Base-by-base conservation (phyloP, 2,329 filamentous ascomycete species). In the Penicillium corylophilum region DNA sequence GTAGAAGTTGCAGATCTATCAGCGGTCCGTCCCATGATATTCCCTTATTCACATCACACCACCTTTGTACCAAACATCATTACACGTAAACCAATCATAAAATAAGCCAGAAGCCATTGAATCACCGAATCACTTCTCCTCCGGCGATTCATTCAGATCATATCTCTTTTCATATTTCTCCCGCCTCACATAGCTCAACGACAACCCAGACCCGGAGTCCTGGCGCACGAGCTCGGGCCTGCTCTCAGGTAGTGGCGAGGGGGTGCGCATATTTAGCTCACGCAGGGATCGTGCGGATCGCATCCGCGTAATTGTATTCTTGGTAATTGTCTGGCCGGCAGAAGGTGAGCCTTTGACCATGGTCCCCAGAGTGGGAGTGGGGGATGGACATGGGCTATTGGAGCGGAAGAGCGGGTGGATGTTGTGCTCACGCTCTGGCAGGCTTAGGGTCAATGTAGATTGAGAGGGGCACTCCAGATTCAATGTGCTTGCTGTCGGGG, bases 331-430 rank as follows among this genome's bases (percentile, higher is more conserved):
- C 55, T 82, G 79, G 6, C 77, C 80, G 3, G 79, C 78, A 28
- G 77, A 73, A 2, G 81, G 80, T 2, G 79, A 80, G 10, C 80
- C 82, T 16, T 76, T 74, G 41, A 85, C 78, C 50, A 77, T 77
- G 0, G 82, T 85, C 0, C 78, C 79, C 0, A 77, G 76, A 0
- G 77, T 79, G 2, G 76, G 66, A 1, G 76, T 73, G 10, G 80
- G 77, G 2, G 80, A 77, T 16, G 81, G 80, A 1, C 72, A 73
- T 9, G 79, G 79, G 53, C 77, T 81, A 55, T 77, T 77, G 3
- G 74, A 74, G 38, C 82, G 75, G 66, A 84, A 84, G 3, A 84
- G 71, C 12, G 82, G 82, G 59, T 84, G 82, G 46, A 84, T 83
- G 51, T 82, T 74, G 10, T 75, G 73, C 60, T 82, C 79, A 52